phyloP scores from a whole-genome alignment of 1,284 basidiomycete genomes.

The Mycosarcoma maydis region DNA sequence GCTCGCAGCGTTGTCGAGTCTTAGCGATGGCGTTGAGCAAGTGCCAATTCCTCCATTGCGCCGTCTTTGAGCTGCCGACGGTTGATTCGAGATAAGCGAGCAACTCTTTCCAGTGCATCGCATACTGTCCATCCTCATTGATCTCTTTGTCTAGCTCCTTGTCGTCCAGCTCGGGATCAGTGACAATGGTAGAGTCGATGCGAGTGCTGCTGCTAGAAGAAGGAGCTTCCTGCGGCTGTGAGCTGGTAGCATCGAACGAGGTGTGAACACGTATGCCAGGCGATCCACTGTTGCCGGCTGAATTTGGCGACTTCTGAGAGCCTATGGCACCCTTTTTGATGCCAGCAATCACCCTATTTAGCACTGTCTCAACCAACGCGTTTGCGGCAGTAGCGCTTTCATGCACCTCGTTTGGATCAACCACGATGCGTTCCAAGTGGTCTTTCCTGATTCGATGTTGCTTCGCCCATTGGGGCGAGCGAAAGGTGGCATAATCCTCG shows the following conservation, averaged over 20 bases:
- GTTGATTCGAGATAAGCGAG: slow-evolving; percentile 21
- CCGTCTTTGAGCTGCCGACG: slow-evolving; percentile 13
- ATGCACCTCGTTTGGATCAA: slow-evolving; percentile 17
- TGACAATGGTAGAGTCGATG: not conserved
- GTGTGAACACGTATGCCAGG: not conserved
- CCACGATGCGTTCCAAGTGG: slow-evolving; percentile 17
- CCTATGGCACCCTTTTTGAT: slow-evolving; percentile 18
- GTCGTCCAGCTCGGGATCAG: not conserved
- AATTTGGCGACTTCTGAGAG: too few relatives aligned
- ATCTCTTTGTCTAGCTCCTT: slow-evolving; percentile 17
- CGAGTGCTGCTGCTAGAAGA: not conserved
- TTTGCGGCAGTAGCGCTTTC: slow-evolving; percentile 27
- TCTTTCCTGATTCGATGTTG: slow-evolving; percentile 16
- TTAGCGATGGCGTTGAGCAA: slow-evolving; percentile 22
- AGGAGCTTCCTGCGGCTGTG: not conserved
- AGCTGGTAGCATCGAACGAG: not conserved
- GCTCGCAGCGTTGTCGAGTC: slow-evolving; percentile 20
- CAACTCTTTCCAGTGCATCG: slow-evolving; percentile 14
- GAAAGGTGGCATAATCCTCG: slow-evolving; percentile 24
- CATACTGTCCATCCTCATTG: not conserved
- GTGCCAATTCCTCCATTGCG: slow-evolving; percentile 38
- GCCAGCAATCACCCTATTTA: slow-evolving; percentile 10
- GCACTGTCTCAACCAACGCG: slow-evolving; percentile 15
- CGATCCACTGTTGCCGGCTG: not conserved
- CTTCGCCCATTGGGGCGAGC: slow-evolving; percentile 15